Evolutionary conservation across 257 asterid genomes (phyloP).

Genomic region (Solanum commersonii): DNA sequence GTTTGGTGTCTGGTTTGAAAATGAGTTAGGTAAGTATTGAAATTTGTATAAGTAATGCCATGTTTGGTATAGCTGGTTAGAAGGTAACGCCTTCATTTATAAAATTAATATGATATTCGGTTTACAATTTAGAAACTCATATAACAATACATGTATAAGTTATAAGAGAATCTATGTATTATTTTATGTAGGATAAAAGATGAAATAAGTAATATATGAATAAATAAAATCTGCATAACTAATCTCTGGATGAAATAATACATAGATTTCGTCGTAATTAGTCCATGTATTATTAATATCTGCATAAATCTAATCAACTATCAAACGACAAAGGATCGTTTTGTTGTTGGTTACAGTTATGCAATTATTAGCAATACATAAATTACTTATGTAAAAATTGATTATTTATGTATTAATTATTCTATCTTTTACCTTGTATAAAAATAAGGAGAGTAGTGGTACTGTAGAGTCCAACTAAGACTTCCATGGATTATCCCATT

Average conservation of each 20-base stretch:
- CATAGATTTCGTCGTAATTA: neutral
- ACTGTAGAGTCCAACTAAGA: neutral
- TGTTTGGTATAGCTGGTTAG: neutral
- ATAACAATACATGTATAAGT: neutral
- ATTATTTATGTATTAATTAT: neutral
- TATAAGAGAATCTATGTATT: neutral
- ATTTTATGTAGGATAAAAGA: neutral
- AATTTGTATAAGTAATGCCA: neutral
- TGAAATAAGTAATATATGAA: neutral
- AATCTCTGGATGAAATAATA: too few species aligned
- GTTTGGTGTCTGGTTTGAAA: neutral
- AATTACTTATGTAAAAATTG: neutral
- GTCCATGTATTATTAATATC: neutral
- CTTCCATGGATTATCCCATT: neutral
- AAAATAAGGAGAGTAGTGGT: neutral
- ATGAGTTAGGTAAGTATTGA: neutral
- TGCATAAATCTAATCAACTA: neutral
- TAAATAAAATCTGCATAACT: neutral
- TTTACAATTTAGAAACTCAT: neutral
- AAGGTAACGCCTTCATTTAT: neutral
- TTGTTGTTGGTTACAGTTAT: neutral
- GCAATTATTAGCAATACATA: neutral
- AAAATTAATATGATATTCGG: neutral
- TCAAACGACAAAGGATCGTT: neutral
- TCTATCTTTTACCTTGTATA: neutral